Conservation (phyloP, 2,329 filamentous ascomycete genomes). For the Hymenoscyphus occultus region DNA sequence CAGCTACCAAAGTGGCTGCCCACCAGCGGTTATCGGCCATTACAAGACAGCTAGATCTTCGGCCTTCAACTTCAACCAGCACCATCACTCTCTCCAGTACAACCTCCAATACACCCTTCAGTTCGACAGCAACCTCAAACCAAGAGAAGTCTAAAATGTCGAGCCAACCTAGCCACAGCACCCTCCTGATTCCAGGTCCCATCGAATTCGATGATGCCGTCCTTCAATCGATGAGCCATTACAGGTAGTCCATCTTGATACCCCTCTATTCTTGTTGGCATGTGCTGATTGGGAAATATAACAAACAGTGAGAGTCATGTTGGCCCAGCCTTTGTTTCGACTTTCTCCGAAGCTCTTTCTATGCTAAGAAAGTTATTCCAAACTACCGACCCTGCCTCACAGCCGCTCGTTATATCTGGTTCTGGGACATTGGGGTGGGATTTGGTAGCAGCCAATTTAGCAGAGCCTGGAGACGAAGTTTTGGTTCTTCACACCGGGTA, state of each 20-base stretch:
- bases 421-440: constrained; percentile 98
- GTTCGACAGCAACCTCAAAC: constrained; percentile 18
- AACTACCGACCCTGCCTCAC: constrained; percentile 74
- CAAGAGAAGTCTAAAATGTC: constrained; percentile 47
- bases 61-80: constrained; percentile 34
- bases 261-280: not conserved
- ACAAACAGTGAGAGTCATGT: constrained; percentile 87
- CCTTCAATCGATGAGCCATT: constrained; percentile 91
- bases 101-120: constrained; percentile 14
- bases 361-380: constrained; percentile 94
- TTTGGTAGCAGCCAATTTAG: constrained; percentile 87
- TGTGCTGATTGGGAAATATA: not conserved
- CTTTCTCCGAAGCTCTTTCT: constrained; percentile 84
- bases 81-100: constrained; percentile 28
- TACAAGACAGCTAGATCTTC: constrained; percentile 38
- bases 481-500: constrained; percentile 95
- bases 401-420: constrained; percentile 90
- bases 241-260: constrained; percentile 57
- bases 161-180: constrained; percentile 59
- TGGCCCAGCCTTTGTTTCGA: constrained; percentile 80
- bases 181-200: constrained; percentile 92
- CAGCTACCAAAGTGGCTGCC: constrained; percentile 24
- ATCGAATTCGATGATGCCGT: constrained; percentile 99
- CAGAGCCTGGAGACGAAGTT: constrained; percentile 84
- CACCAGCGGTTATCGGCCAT: constrained; percentile 38